Evolutionary conservation across 352 stramenopile species (phyloP), one percentile per base, ranked within the genome.

Genomic region (Pythium myriotylum): DNA sequence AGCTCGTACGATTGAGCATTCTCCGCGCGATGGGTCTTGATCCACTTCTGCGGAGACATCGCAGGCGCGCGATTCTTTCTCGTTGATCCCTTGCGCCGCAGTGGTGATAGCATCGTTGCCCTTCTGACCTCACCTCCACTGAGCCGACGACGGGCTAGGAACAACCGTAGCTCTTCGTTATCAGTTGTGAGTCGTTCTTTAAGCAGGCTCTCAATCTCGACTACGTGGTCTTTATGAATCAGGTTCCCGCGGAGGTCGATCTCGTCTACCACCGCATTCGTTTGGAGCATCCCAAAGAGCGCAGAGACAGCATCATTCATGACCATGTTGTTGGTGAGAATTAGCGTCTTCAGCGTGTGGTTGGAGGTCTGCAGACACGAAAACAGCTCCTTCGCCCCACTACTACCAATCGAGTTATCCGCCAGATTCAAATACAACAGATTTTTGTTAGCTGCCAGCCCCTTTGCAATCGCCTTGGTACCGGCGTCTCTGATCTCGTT

Each of bases 281-380:
- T 8, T 59, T 74, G 63, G 54, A 77, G 77, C n/a, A 73, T 60
- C 9, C 54, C n/a, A 5, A 60, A 46, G 6, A 89, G 45, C 7
- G 47, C 6, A 0, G 58, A 26, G 9, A 91, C 43, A 3, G 71
- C 74, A 43, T 90, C 80, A 54, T 83, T 84, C 62, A 77, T 71
- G 24, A 91, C 43, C 35, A 77, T 54, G 53, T 92, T 92, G 68
- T 90, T 91, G 42, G 54, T 59, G 16, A 92, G 66, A 9, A 89
- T 53, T 5, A 92, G 68, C 19, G 63, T 78, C 35, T 73, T 33
- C 1, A 92, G 63, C 20, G 73, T 62, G 14, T 50, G 61, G 48
- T 89, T 87, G 14, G 27, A 13, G 0, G 46, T 63, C 35, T 62
- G 55, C 19, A 89, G 59, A 40, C 68, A 73, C 22, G 32, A 32